Percentiles rank a stretch among this genome's conserved stretches.
phyloP scores from a whole-genome alignment of 2,329 filamentous ascomycete genomes.

The Seiridium cupressi region DNA sequence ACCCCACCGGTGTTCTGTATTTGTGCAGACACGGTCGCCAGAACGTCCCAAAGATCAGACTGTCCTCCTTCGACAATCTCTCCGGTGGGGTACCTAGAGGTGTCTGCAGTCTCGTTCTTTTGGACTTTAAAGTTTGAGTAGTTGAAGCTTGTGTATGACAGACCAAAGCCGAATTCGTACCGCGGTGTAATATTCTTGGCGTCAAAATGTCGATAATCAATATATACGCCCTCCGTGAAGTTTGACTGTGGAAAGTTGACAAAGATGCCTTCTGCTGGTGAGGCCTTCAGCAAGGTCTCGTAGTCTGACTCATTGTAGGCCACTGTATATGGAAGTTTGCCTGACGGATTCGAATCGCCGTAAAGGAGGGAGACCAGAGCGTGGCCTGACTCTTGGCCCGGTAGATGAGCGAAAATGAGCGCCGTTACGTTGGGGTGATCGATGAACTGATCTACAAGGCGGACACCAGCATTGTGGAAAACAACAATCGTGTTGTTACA shows the following conservation, averaged over 20 bases:
- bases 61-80: constrained; percentile 41
- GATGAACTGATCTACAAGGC: constrained; percentile 59
- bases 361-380: constrained; percentile 57
- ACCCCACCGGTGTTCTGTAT: constrained; percentile 41
- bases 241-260: constrained; percentile 49
- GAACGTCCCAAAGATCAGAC: constrained; percentile 44
- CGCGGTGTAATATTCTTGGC: constrained; percentile 43
- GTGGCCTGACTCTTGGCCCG: constrained; percentile 61
- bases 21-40: constrained; percentile 36
- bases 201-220: constrained; percentile 57
- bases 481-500: constrained; percentile 65
- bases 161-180: constrained; percentile 56
- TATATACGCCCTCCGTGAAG: constrained; percentile 49
- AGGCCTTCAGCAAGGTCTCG: constrained; percentile 37
- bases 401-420: constrained; percentile 62
- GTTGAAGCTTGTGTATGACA: constrained; percentile 54
- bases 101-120: constrained; percentile 23
- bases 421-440: constrained; percentile 64
- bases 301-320: constrained; percentile 57
- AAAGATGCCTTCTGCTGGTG: constrained; percentile 47
- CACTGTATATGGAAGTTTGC: constrained; percentile 61
- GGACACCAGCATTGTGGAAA: constrained; percentile 62
- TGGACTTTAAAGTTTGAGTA: constrained; percentile 41
- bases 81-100: constrained; percentile 35
- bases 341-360: constrained; percentile 54